Evolutionary conservation across 148 eudicot species (phyloP), one percentile per base, ranked within the genome.

Genomic region (Dysphania ambrosioides): DNA sequence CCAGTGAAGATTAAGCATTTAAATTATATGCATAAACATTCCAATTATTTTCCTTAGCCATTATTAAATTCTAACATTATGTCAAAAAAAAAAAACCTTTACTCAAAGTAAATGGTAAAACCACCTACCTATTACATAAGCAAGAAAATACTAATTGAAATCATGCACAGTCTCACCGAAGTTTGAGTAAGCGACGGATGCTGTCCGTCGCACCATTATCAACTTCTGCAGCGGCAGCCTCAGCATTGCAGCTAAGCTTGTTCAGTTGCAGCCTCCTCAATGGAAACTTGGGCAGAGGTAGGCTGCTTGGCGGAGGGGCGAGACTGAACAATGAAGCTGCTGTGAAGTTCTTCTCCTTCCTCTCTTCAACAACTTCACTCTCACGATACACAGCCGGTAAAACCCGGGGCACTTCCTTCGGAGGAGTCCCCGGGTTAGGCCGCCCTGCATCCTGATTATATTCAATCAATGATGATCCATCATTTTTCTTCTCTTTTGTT

Each of bases 251-350:
- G 72, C 81, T 82, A 9, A 80, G 72, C 86, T 81, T 87, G 9
- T 35, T 69, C 21, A n/a, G 58, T 27, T 58, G 80, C 34, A 56
- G 40, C 56, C 38, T 83, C 89, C 90, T 81, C 68, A 86, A 40
- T 32, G 82, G 87, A 79, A 92, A 92, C 68, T 79, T 90, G 31
- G 97, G 97, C 85, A 92, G 78, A 63, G 97, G 97, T 83, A 90
- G 77, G 78, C 97, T 90, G 70, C 93, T 92, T 10, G 97, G 95
- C 21, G 93, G 97, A 38, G 97, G 97, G n/a, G 97, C 84, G 23
- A 81, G 72, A 72, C 79, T 29, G 75, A 76, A 77, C 27, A 82
- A 31, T 42, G 51, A 30, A 70, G 66, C 66, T 36, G 72, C 18
- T 24, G 38, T 68, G 24, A 30, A 10, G 6, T 53, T 8, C 58